Base-by-base conservation (phyloP, 176 grass and related monocot species). In the Carex myosuroides region DNA sequence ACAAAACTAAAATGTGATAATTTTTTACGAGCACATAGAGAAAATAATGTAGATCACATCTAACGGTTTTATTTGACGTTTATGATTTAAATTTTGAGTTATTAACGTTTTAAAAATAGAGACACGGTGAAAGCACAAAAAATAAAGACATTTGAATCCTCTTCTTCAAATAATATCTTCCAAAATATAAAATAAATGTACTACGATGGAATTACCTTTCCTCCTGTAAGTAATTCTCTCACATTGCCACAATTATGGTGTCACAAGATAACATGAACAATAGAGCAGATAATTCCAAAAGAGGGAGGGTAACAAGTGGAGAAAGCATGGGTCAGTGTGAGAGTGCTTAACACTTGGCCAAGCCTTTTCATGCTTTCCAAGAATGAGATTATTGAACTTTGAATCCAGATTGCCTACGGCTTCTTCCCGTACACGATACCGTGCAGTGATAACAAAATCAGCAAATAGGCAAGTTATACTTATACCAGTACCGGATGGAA, bases 271-370 rank as follows among this genome's bases (percentile, higher is more conserved):
- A 18, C 79, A 22, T 64, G 1, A 66, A 39, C 62, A 65, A 22
- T 65, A 44, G 41, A 26, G 60, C 57, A 50, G 13, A 82, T 65
- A 5, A 50, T 21, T 82, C 60, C 79, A 82, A 82, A 81, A 33
- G 57, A 5, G 67, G 58, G 33, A 70, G 37, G 18, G 54, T 67
- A 26, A 83, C 80, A 83, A 68, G 80, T 66, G 61, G 61, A 65
- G 80, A 83, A 83, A 83, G 80, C 60, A 68, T 68, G 80, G 62
- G 80, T 83, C 50, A 64, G 61, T 68, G 80, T 83, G 80, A 68
- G 80, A 41, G 18, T 53, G 37, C 80, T 83, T 52, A 35, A 68
- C 80, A 83, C 80, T 83, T 83, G 80, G 41, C 80, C 62, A 5
- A 68, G 60, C 60, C 60, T 81, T 81, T 62, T 63, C 57, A 81